These are phyloP conservation scores for Ganoderma lucidum DNA, from an alignment of 1,284 basidiomycete species.

Conservation along the genomic window DNA sequence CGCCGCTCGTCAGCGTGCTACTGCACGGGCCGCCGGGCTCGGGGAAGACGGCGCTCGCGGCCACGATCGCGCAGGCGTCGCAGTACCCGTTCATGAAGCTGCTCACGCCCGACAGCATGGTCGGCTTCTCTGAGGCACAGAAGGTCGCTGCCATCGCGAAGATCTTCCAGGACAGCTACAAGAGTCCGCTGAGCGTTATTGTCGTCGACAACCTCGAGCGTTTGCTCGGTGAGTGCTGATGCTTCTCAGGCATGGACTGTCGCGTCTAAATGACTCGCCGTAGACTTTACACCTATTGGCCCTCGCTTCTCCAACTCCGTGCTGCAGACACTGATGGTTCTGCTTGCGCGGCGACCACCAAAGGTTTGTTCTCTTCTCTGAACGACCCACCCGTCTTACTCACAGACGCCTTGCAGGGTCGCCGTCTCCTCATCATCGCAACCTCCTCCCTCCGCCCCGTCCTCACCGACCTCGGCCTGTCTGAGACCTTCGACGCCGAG, in stretches of 20 bases:
- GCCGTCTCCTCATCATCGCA: slow-evolving; percentile 91
- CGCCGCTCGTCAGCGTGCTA: slow-evolving; percentile 91
- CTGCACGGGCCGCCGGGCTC: slow-evolving; percentile 91
- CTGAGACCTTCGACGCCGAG: slow-evolving; percentile 91
- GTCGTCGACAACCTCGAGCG: slow-evolving; percentile 97
- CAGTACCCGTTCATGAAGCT: slow-evolving; percentile 99
- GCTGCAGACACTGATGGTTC: slow-evolving; percentile 90
- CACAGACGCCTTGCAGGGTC: slow-evolving; percentile 62
- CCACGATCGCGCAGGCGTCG: slow-evolving; percentile 93
- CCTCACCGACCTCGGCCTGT: slow-evolving; percentile 90
- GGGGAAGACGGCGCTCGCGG: slow-evolving; percentile 96
- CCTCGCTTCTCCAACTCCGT: slow-evolving; percentile 96
- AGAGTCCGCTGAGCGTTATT: slow-evolving; percentile 95
- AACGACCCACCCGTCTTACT: slow-evolving; percentile 11
- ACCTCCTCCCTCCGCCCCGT: slow-evolving; percentile 92
- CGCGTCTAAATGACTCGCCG: slow-evolving; percentile 1
- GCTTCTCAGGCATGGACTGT: neutral
- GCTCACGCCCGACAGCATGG: slow-evolving; percentile 96
- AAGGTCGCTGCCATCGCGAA: slow-evolving; percentile 95
- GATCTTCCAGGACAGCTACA: slow-evolving; percentile 96
- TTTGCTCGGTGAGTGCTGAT: slow-evolving; percentile 72
- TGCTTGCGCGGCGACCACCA: slow-evolving; percentile 91
- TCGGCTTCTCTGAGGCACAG: slow-evolving; percentile 90
- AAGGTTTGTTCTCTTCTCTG: slow-evolving; percentile 64
- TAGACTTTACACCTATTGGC: slow-evolving; percentile 98